phyloP scores from a whole-genome alignment of 1,139 yeast genomes.

The Pichia sp. region DNA sequence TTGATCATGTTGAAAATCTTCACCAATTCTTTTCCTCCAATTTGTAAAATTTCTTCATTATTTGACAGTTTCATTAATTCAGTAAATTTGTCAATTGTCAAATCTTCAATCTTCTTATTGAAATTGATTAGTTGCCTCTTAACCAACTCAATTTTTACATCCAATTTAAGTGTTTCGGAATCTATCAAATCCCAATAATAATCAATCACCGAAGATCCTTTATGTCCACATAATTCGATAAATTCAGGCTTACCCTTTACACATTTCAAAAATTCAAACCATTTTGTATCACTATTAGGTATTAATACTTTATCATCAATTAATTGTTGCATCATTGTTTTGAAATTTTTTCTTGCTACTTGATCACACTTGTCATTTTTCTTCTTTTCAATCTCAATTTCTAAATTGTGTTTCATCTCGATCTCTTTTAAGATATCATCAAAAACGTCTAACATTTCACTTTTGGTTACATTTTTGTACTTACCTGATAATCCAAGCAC shows the following conservation, averaged over 20 bases:
- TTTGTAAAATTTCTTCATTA: constrained; percentile 13
- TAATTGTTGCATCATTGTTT: constrained; percentile 37
- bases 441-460: constrained; percentile 56
- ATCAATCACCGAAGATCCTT: constrained; percentile 77
- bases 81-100: constrained; percentile 14
- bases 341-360: constrained; percentile 56
- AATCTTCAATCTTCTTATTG: constrained; percentile 5
- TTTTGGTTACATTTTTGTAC: constrained; percentile 46
- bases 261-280: constrained; percentile 48
- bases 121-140: constrained; percentile 42
- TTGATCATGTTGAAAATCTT: constrained; percentile 2
- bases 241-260: constrained; percentile 57
- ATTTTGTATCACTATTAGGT: constrained; percentile 51
- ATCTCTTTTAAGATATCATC: constrained; percentile 41
- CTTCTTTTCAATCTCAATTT: constrained; percentile 34
- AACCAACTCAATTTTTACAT: constrained; percentile 54
- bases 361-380: constrained; percentile 53
- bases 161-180: constrained; percentile 49
- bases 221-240: constrained; percentile 59
- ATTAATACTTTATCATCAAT: constrained; percentile 19
- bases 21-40: constrained; percentile 23
- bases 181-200: constrained; percentile 72
- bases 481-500: constrained; percentile 23
- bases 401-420: constrained; percentile 33
- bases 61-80: constrained; percentile 23